Base-by-base conservation (phyloP, 257 asterid species). In the Gentiana macrophylla region DNA sequence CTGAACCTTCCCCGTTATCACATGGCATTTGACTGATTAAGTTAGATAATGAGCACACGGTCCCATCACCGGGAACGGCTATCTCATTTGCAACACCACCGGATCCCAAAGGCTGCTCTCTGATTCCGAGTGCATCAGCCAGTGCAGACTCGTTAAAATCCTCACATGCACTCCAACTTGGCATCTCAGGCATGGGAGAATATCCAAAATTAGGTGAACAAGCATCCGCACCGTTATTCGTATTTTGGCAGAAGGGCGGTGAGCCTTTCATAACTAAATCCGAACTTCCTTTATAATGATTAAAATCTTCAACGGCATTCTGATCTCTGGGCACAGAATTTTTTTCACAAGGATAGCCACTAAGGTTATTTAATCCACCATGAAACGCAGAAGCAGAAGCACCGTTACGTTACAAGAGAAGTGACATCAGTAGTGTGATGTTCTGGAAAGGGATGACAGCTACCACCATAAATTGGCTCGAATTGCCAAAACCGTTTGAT, bases 171-270 rank as follows among this genome's bases (percentile, higher is more conserved):
- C 63, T 68, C 82, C 79, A 71, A 65, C 50, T 64, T 24, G 83
- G 73, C 59, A 71, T 67, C 64, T 72, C 73, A 15, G 73, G 69
- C 50, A 70, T 43, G 48, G 79, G 63, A 57, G 81, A 60, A 55
- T 65, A 64, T 51, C 60, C 73, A 62, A 74, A 63, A 69, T 62
- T 67, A 49, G 45, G 72, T 67, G 74, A 83, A 62, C 60, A 59
- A 4, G 37, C 66, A 63, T 50, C 45, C 24, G 51, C 80, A 54
- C 57, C 70, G 50, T 66, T 69, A 57, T 55, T 57, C 34, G 8
- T 36, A 55, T 37, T 36, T 62, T 41, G 65, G 58, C 58, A 64
- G 56, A 50, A 56, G 33, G 63, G 43, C 13, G 53, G 6, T 11
- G 53, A 52, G 43, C 41, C 47, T 9, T 70, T 51, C 38, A 32